These are phyloP conservation scores for Parachlorella kessleri DNA, from an alignment of 139 green algal genomes.

Conservation along the genomic window DNA sequence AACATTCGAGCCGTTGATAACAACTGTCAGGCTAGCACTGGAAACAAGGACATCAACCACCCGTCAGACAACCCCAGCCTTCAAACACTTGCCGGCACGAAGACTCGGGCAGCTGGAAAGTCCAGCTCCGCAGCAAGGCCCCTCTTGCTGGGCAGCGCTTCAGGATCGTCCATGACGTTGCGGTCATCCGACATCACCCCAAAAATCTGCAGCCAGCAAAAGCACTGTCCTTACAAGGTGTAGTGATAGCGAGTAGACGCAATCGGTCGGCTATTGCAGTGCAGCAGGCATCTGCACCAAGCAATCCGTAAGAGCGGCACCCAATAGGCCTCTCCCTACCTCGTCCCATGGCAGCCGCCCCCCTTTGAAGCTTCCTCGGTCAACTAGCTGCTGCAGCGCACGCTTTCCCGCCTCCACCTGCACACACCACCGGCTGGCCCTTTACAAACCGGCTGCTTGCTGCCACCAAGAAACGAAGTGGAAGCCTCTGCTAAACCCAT, in stretches of 20 bases:
- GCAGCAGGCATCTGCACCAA: background rate
- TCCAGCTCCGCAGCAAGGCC: constrained; percentile 22
- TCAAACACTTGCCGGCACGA: background rate
- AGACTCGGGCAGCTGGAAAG: background rate
- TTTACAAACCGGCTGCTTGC: too few species aligned
- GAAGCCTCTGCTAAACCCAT: background rate
- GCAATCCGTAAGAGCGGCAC: background rate
- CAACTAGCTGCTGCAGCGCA: constrained; percentile 2
- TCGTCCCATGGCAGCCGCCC: background rate
- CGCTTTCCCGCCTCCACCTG: constrained; percentile 14
- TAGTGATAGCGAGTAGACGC: background rate
- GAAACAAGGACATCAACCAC: too few species aligned
- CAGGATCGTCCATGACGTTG: constrained; percentile 2
- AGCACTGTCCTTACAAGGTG: constrained; percentile 30
- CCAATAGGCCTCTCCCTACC: background rate
- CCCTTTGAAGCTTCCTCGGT: constrained; percentile 4
- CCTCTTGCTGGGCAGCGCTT: constrained; percentile 3
- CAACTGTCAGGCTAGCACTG: too few species aligned
- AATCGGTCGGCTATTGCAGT: too few species aligned
- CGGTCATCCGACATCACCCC: constrained; percentile 17
- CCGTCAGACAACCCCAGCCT: too few species aligned
- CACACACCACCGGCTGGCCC: background rate
- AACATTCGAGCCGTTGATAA: too few species aligned
- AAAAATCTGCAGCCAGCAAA: too few species aligned
- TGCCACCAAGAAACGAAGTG: background rate